Base-by-base conservation (phyloP, 441 rosid genomes). In the Adansonia madagascariensis region DNA sequence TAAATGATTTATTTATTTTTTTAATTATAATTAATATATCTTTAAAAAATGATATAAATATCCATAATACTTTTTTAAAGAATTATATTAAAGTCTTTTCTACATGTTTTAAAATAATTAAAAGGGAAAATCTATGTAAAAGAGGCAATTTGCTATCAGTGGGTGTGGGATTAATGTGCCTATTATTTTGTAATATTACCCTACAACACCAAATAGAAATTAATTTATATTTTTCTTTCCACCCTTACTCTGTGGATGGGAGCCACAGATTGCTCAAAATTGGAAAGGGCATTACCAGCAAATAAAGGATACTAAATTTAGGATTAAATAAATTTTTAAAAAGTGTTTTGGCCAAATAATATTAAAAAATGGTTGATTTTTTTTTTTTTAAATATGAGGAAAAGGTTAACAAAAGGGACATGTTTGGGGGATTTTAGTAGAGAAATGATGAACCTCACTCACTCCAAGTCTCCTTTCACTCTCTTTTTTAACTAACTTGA, bases 401-500 rank as follows among this genome's bases (percentile, higher is more conserved):
- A 71, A 75, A 68, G 50, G 84, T 52, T 62, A 77, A 64, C 8
- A 77, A 74, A 75, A 46, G 70, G 73, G 75, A 11, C 20, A 71
- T 67, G 81, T 56, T 79, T 50, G 75, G n/a, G 75, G 18, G 22
- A 73, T 71, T 70, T 39, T 27, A 75, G 72, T 24, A 31, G 10
- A 77, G 71, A 80, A 83, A 80, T 83, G 81, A 82, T 85, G 80
- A 63, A 52, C 63, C 75, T 80, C 81, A 66, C 55, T 49, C 70
- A 35, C 68, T 49, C 66, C 52, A 63, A 49, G 46, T 9, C 14
- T 14, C 53, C 39, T 73, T 60, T 52, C 46, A 15, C 61, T 62
- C 27, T 35, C 49, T 31, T 31, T 75, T 83, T 78, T 67, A 61
- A 75, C 81, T 86, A 77, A 80, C 94, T 90, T 91, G 83, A 88